Conservation (phyloP, 768 basidiomycete genomes). For the Lentinula edodes region DNA sequence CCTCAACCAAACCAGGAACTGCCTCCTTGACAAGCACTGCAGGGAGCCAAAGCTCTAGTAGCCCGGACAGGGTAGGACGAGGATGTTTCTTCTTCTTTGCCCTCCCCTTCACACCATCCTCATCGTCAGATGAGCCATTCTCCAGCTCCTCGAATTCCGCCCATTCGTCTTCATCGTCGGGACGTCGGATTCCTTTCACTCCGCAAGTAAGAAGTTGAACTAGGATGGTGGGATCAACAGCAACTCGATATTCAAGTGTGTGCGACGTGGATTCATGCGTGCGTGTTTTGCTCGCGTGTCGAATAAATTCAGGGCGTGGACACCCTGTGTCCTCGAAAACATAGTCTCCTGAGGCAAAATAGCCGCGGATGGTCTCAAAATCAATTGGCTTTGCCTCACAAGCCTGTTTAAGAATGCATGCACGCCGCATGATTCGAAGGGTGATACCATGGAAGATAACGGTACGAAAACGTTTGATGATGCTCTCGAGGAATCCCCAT, state of each 20-base stretch:
- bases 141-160: slow-evolving; percentile 9
- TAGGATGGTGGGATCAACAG: slow-evolving; percentile 27
- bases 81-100: slow-evolving; percentile 17
- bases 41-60: slow-evolving; percentile 38
- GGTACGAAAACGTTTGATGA: slow-evolving; percentile 71
- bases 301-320: slow-evolving; percentile 16
- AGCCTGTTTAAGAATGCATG: slow-evolving; percentile 48
- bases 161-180: slow-evolving; percentile 12
- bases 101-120: slow-evolving; percentile 10
- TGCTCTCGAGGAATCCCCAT: slow-evolving; percentile 43
- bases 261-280: slow-evolving; percentile 34
- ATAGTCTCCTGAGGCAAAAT: neutral
- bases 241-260: slow-evolving; percentile 38
- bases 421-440: slow-evolving; percentile 57
- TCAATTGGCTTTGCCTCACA: slow-evolving; percentile 26
- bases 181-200: slow-evolving; percentile 20
- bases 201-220: slow-evolving; percentile 23
- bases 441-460: slow-evolving; percentile 71
- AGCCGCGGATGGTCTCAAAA: neutral
- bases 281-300: slow-evolving; percentile 28
- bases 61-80: slow-evolving; percentile 23
- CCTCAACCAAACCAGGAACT: slow-evolving; percentile 29
- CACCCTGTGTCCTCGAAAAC: neutral
- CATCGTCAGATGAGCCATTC: slow-evolving; percentile 11
- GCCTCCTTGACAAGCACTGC: slow-evolving; percentile 35